Evolutionary conservation across 768 basidiomycete genomes (phyloP).

Genomic region (Mycena metata): DNA sequence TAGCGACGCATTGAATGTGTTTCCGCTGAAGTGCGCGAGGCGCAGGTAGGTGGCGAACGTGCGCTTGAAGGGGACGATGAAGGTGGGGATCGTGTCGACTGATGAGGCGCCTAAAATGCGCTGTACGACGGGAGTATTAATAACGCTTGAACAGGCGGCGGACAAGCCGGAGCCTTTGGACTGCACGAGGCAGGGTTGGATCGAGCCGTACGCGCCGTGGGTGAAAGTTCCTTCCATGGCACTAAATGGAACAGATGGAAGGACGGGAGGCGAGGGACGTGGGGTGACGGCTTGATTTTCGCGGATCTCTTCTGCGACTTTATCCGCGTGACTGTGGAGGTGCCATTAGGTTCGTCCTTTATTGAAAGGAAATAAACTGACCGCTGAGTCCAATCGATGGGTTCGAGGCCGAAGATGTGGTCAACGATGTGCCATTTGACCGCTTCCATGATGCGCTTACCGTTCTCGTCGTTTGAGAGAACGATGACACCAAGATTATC

Average conservation of each 20-base stretch:
- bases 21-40: conserved; percentile 54
- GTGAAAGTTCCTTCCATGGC: conserved; percentile 46
- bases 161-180: neutral
- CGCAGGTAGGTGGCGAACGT: conserved; percentile 54
- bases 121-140: conserved; percentile 44
- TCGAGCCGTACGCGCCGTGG: conserved; percentile 52
- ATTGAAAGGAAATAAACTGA: conserved; percentile 8
- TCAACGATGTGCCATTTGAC: conserved; percentile 56
- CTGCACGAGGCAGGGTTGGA: conserved; percentile 51
- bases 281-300: conserved; percentile 42
- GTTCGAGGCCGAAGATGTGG: conserved; percentile 48
- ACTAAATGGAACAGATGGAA: conserved; percentile 40
- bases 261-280: conserved; percentile 42
- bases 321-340: conserved; percentile 43
- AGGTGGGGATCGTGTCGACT: conserved; percentile 42
- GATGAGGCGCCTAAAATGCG: conserved; percentile 43
- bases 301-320: conserved; percentile 39
- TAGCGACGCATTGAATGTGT: conserved; percentile 56
- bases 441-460: conserved; percentile 50
- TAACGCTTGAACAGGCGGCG: conserved; percentile 40
- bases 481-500: conserved; percentile 56
- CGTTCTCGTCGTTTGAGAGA: conserved; percentile 57
- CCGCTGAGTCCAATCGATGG: conserved; percentile 58
- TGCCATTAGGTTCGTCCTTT: neutral
- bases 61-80: conserved; percentile 52